phyloP scores from a whole-genome alignment of 371 early-diverging fungal genomes.

The Mucor plumbeus region DNA sequence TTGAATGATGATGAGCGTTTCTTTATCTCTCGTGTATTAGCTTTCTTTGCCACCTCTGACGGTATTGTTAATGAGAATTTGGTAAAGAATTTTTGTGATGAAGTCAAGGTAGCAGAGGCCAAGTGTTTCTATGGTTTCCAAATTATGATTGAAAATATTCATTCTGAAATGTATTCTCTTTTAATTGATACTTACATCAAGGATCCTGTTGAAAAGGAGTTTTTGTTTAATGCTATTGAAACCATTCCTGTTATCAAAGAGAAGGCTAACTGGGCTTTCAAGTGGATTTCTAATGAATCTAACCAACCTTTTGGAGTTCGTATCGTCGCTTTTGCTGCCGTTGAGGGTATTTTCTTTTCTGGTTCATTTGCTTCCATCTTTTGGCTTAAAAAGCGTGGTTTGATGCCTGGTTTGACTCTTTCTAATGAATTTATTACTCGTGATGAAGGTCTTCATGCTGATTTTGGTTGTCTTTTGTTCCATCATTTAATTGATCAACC shows the following conservation, averaged over 20 bases:
- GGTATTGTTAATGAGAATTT: slow-evolving; percentile 99
- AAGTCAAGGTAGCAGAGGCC: slow-evolving; percentile 98
- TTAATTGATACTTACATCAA: slow-evolving; percentile 98
- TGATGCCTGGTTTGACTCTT: slow-evolving; percentile 99
- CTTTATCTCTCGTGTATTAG: slow-evolving; percentile 98
- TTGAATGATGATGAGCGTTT: slow-evolving; percentile 92
- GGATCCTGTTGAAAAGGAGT: slow-evolving; percentile 84
- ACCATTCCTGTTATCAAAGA: slow-evolving; percentile 93
- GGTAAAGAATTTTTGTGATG: slow-evolving; percentile 93
- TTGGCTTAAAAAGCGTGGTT: slow-evolving; percentile 99
- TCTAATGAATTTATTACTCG: slow-evolving; percentile 99
- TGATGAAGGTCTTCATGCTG: slow-evolving; percentile 99
- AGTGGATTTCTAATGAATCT: slow-evolving; percentile 87
- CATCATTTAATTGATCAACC: slow-evolving; percentile 84
- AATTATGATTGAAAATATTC: slow-evolving; percentile 99
- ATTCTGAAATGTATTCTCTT: slow-evolving; percentile 98
- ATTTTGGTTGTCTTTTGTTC: slow-evolving; percentile 98
- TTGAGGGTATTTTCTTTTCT: slow-evolving; percentile 99
- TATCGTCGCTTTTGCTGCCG: slow-evolving; percentile 98
- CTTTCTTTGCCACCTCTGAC: slow-evolving; percentile 99
- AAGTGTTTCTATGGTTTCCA: slow-evolving; percentile 99
- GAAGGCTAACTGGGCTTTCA: slow-evolving; percentile 99
- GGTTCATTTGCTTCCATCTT: slow-evolving; percentile 99
- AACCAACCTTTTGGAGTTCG: slow-evolving; percentile 91
- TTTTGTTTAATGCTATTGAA: slow-evolving; percentile 95